These are phyloP conservation scores for Persicaria maculosa DNA, from an alignment of 148 eudicot species.

Conservation along the genomic window DNA sequence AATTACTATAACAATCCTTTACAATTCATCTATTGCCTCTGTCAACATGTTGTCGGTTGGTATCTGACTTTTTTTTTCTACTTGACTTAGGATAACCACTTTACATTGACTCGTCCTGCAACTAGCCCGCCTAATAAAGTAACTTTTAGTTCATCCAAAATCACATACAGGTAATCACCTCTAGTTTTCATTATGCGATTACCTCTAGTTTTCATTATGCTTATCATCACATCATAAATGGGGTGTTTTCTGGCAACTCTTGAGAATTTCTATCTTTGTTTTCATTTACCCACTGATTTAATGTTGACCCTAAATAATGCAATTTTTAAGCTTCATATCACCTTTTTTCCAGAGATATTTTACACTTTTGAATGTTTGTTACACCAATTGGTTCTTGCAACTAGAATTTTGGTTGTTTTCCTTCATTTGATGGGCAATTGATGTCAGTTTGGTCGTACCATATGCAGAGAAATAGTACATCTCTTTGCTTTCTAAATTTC, in stretches of 20 bases:
- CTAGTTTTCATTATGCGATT: background rate
- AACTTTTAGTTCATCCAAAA: conserved; percentile 26
- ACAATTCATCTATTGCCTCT: background rate
- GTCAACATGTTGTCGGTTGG: background rate
- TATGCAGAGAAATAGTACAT: background rate
- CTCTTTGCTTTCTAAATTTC: background rate
- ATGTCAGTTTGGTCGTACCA: background rate
- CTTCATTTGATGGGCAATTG: background rate
- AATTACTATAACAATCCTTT: background rate
- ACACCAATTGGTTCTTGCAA: background rate
- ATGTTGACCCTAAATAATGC: background rate
- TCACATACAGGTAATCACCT: conserved; percentile 33
- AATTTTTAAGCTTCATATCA: background rate
- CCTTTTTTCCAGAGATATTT: conserved; percentile 1
- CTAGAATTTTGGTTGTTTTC: background rate
- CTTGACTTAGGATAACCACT: conserved; percentile 4
- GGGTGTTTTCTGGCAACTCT: background rate
- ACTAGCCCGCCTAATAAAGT: conserved; percentile 23
- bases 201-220: background rate
- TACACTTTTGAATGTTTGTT: background rate
- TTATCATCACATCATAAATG: background rate
- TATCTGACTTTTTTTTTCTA: background rate
- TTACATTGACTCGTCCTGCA: conserved; percentile 14
- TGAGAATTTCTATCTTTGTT: background rate
- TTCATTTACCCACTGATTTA: background rate